phyloP scores from a whole-genome alignment of 2,329 filamentous ascomycete genomes.

The Mollisiaceae sp. region DNA sequence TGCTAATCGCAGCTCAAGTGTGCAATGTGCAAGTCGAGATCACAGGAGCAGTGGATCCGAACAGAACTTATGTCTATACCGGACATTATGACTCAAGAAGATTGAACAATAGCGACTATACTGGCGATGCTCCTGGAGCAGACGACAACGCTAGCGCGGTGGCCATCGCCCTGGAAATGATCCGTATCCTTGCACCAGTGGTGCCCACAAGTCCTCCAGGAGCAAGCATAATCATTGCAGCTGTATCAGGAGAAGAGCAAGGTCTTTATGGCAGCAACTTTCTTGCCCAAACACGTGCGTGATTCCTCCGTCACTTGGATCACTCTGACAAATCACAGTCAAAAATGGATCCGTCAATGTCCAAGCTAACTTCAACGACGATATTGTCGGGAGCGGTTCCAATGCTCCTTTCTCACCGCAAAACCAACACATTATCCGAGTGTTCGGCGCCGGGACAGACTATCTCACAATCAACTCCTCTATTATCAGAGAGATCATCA shows the following conservation, averaged over 20 bases:
- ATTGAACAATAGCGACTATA: conserved; percentile 55
- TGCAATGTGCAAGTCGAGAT: conserved; percentile 58
- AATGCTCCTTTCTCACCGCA: conserved; percentile 50
- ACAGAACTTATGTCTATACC: conserved; percentile 58
- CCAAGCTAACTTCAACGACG: conserved; percentile 61
- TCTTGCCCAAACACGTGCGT: conserved; percentile 56
- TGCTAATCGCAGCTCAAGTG: conserved; percentile 57
- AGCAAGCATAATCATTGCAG: conserved; percentile 59
- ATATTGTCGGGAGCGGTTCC: conserved; percentile 57
- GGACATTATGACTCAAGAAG: conserved; percentile 61
- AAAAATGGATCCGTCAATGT: conserved; percentile 56
- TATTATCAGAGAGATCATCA: conserved; percentile 38
- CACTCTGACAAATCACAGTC: conserved; percentile 17
- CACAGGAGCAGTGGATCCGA: conserved; percentile 53
- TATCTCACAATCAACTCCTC: conserved; percentile 14
- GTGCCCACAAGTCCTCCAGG: conserved; percentile 52
- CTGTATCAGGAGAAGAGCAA: conserved; percentile 64
- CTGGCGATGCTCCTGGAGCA: conserved; percentile 58
- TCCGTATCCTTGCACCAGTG: conserved; percentile 51
- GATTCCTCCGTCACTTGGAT: background rate
- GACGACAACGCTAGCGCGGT: conserved; percentile 62
- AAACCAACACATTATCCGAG: conserved; percentile 57
- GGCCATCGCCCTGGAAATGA: conserved; percentile 55
- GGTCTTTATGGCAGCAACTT: conserved; percentile 56
- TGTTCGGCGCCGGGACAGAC: conserved; percentile 50